A percentile compares a stretch with the other conserved stretches of the same genome.
phyloP scores from a whole-genome alignment of 1,284 basidiomycete species.

The Agaricales sp. region DNA sequence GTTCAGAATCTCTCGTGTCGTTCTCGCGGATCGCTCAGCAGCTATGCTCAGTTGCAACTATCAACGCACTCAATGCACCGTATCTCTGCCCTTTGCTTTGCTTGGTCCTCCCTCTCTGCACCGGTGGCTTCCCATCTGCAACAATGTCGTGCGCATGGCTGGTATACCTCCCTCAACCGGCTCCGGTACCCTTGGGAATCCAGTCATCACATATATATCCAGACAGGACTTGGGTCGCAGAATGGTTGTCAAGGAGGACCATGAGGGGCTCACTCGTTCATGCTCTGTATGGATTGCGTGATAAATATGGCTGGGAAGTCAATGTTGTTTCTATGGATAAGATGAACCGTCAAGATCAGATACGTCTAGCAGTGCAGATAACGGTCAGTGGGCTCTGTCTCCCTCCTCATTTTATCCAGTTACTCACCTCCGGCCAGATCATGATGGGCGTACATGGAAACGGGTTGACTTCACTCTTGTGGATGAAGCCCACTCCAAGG shows the following conservation, averaged over 20 bases:
- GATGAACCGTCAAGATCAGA: constrained; percentile 68
- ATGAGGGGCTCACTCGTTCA: constrained; percentile 55
- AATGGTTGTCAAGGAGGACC: constrained; percentile 53
- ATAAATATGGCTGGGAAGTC: constrained; percentile 72
- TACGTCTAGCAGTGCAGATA: constrained; percentile 66
- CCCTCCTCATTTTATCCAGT: no score
- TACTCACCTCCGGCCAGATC: constrained; percentile 46
- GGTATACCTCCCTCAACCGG: constrained; percentile 36
- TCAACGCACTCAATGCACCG: constrained; percentile 61
- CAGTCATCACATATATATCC: constrained; percentile 82
- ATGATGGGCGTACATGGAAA: constrained; percentile 87
- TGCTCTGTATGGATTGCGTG: constrained; percentile 54
- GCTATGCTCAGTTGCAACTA: constrained; percentile 66
- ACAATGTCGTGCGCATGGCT: constrained; percentile 62
- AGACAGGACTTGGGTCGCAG: constrained; percentile 81
- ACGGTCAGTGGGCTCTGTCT: no score
- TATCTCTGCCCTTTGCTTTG: constrained; percentile 63
- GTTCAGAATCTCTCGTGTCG: constrained; percentile 74
- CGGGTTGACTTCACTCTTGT: constrained; percentile 72
- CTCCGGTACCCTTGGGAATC: constrained; percentile 27
- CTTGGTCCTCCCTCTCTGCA: constrained; percentile 48
- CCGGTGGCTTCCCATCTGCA: constrained; percentile 76
- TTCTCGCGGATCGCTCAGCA: constrained; percentile 76
- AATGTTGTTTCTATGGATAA: constrained; percentile 80
- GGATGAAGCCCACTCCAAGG: constrained; percentile 72